These are phyloP conservation scores for Xylaria sp. DNA, from an alignment of 2,329 filamentous ascomycete genomes.

Conservation along the genomic window DNA sequence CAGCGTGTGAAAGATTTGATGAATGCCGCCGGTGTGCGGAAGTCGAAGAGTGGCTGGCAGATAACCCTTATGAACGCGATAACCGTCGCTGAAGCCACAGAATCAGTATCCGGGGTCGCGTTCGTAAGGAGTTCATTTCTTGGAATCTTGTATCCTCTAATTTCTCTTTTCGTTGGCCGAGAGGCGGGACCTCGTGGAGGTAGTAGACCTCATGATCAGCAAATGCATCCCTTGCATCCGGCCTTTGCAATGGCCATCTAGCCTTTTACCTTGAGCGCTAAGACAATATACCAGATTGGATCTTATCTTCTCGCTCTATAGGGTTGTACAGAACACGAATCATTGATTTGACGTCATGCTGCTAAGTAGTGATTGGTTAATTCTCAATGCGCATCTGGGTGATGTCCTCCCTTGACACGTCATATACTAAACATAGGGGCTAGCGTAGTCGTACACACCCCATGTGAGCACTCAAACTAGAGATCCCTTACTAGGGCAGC, in stretches of 20 bases:
- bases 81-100: too few species aligned
- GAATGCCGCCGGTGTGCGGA: neutral
- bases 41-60: neutral
- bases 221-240: neutral
- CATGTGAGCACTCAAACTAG: neutral
- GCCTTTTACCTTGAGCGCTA: neutral
- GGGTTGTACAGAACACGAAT: neutral
- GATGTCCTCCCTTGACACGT: conserved; percentile 1
- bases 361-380: neutral
- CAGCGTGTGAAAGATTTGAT: neutral
- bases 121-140: neutral
- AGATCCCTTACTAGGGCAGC: neutral
- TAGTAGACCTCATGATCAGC: neutral
- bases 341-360: neutral
- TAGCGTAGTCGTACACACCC: neutral
- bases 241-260: neutral
- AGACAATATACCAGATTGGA: neutral
- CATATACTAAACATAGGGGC: neutral
- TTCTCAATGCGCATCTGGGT: neutral
- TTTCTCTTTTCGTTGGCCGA: neutral
- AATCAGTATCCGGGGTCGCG: too few species aligned
- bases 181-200: neutral
- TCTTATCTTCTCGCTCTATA: neutral
- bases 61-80: too few species aligned
- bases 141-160: neutral